Percentiles rank a stretch among this genome's conserved stretches.
phyloP scores from a whole-genome alignment of 805 yeast genomes.

The Pichia paraexigua region DNA sequence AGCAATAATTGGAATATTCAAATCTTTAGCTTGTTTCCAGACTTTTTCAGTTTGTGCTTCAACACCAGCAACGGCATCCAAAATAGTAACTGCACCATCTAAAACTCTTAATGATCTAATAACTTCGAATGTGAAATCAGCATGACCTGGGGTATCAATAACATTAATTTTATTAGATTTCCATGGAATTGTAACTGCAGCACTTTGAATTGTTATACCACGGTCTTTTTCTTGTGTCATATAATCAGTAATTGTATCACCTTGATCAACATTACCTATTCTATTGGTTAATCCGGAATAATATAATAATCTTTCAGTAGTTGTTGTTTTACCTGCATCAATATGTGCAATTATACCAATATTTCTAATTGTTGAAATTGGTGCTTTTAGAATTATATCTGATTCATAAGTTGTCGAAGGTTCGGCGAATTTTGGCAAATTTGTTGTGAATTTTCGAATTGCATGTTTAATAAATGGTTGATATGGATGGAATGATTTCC shows the following conservation, averaged over 20 bases:
- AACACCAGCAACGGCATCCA: constrained; percentile 96
- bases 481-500: neutral
- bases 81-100: constrained; percentile 88
- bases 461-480: neutral
- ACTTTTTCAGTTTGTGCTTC: constrained; percentile 98
- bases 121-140: constrained; percentile 94
- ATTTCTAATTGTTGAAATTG: constrained; percentile 50
- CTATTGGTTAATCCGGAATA: constrained; percentile 73
- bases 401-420: constrained; percentile 9
- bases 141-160: constrained; percentile 98
- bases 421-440: neutral
- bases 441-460: neutral
- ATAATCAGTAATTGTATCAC: constrained; percentile 93
- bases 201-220: constrained; percentile 94
- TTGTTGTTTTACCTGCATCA: constrained; percentile 97
- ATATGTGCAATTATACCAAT: constrained; percentile 98
- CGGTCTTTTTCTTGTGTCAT: constrained; percentile 83
- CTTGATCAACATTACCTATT: constrained; percentile 92
- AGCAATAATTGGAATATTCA: constrained; percentile 66
- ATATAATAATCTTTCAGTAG: constrained; percentile 92
- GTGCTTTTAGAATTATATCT: constrained; percentile 16
- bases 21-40: constrained; percentile 75
- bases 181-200: constrained; percentile 92
- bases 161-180: constrained; percentile 61
- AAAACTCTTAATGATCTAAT: constrained; percentile 80